Conservation (phyloP, 176 grass and related monocot genomes). For the Juncus effusus region DNA sequence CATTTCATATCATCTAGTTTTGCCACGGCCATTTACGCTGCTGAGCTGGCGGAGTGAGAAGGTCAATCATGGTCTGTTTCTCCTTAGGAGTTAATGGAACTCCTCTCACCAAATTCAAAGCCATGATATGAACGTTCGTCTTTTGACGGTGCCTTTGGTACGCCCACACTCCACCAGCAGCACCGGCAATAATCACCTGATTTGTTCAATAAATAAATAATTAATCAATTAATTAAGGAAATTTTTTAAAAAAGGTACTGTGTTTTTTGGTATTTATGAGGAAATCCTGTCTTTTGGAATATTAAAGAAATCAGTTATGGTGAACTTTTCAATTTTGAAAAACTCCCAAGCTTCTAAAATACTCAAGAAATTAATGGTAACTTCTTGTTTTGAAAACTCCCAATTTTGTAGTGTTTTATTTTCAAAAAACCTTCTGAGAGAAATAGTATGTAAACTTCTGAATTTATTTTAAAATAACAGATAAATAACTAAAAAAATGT, state of each 20-base stretch:
- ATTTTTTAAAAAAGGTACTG: neutral
- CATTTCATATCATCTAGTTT: slow-evolving; percentile 32
- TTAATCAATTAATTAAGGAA: neutral
- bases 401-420: too few relatives aligned
- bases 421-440: too few relatives aligned
- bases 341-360: too few relatives aligned
- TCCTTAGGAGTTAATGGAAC: slow-evolving; percentile 79
- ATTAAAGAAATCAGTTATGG: too few relatives aligned
- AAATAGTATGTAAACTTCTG: too few relatives aligned
- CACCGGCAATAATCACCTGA: slow-evolving; percentile 70
- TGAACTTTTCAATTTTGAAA: too few relatives aligned
- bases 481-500: too few relatives aligned
- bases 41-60: slow-evolving; percentile 60
- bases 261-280: slow-evolving; percentile 3
- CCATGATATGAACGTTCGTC: slow-evolving; percentile 91
- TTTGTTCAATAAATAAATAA: slow-evolving; percentile 2
- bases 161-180: slow-evolving; percentile 61
- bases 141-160: slow-evolving; percentile 74
- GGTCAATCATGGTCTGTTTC: slow-evolving; percentile 74
- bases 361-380: too few relatives aligned
- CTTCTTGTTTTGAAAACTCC: too few relatives aligned
- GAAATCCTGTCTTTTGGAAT: too few relatives aligned
- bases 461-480: too few relatives aligned
- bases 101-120: slow-evolving; percentile 72
- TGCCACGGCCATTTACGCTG: slow-evolving; percentile 42